A percentile compares a stretch with the other conserved stretches of the same genome.
These are phyloP conservation scores for Pleurotus tuber-regium DNA, from an alignment of 768 basidiomycete species.

Conservation along the genomic window DNA sequence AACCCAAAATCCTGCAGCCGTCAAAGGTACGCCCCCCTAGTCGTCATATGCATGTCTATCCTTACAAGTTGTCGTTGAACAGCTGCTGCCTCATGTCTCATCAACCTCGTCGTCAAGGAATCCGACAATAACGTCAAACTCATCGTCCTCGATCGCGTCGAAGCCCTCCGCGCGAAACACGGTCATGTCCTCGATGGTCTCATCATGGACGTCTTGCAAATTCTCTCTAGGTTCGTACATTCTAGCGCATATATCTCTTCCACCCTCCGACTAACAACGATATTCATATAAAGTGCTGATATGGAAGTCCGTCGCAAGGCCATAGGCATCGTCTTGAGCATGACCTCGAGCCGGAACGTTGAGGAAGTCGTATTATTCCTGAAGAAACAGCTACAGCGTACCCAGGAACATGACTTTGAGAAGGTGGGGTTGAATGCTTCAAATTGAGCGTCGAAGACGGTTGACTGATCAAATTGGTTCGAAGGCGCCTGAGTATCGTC, in stretches of 20 bases:
- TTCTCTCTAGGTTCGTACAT: constrained; percentile 64
- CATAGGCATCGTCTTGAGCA: constrained; percentile 82
- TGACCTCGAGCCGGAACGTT: constrained; percentile 92
- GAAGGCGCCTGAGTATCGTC: constrained; percentile 91
- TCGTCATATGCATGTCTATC: neutral
- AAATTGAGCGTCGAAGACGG: too few relatives aligned
- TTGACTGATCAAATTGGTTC: neutral
- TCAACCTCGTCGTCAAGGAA: constrained; percentile 89
- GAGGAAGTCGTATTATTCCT: constrained; percentile 96
- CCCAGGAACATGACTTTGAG: constrained; percentile 89
- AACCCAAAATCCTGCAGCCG: constrained; percentile 92
- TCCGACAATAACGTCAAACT: constrained; percentile 99
- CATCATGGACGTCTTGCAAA: constrained; percentile 94
- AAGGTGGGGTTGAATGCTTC: constrained; percentile 51
- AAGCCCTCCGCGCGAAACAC: constrained; percentile 77
- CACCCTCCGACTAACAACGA: constrained; percentile 1
- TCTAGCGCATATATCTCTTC: neutral
- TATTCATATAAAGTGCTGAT: constrained; percentile 68
- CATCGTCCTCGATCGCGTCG: constrained; percentile 91
- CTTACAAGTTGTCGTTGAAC: constrained; percentile 1
- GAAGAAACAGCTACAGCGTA: constrained; percentile 96
- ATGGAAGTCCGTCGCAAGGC: constrained; percentile 97
- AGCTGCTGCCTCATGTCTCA: constrained; percentile 90
- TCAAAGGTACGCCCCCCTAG: constrained; percentile 64
- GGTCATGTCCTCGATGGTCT: constrained; percentile 86